phyloP scores from a whole-genome alignment of 108 stramenopile genomes.

The Poteriospumella lacustris region DNA sequence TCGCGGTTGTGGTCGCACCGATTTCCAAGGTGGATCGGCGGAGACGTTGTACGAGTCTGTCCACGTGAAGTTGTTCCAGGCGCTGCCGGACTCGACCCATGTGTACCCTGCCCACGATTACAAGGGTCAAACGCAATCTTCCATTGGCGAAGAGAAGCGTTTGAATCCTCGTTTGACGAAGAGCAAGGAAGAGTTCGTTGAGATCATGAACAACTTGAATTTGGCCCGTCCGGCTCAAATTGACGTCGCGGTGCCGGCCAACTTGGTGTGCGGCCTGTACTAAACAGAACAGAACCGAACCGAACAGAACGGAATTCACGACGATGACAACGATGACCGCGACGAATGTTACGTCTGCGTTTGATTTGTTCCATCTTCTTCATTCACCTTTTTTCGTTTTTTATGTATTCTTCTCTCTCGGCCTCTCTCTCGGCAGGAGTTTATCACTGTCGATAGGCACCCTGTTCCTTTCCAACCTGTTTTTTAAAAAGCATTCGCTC shows the following conservation, averaged over 20 bases:
- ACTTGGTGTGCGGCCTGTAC: no score
- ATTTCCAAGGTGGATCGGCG: slow-evolving; percentile 72
- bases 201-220: slow-evolving; percentile 74
- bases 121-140: slow-evolving; percentile 59
- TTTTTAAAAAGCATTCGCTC: no score
- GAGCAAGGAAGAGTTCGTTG: slow-evolving; percentile 69
- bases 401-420: no score
- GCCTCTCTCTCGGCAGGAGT: no score
- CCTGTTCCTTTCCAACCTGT: no score
- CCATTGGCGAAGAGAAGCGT: slow-evolving; percentile 65
- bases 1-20: slow-evolving; percentile 73
- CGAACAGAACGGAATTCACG: no score
- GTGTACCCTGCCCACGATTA: slow-evolving; percentile 86
- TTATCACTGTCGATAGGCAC: no score
- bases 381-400: no score
- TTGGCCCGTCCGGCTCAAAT: slow-evolving; percentile 71
- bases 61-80: slow-evolving; percentile 62
- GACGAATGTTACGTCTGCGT: no score
- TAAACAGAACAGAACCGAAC: no score
- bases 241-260: slow-evolving; percentile 72
- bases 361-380: no score
- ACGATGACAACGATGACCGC: no score
- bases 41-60: slow-evolving; percentile 62
- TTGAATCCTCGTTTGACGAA: slow-evolving; percentile 68
- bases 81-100: slow-evolving; percentile 61